These are phyloP conservation scores for Aspergillus hiratsukae DNA, from an alignment of 2,329 filamentous ascomycete genomes.

Conservation along the genomic window DNA sequence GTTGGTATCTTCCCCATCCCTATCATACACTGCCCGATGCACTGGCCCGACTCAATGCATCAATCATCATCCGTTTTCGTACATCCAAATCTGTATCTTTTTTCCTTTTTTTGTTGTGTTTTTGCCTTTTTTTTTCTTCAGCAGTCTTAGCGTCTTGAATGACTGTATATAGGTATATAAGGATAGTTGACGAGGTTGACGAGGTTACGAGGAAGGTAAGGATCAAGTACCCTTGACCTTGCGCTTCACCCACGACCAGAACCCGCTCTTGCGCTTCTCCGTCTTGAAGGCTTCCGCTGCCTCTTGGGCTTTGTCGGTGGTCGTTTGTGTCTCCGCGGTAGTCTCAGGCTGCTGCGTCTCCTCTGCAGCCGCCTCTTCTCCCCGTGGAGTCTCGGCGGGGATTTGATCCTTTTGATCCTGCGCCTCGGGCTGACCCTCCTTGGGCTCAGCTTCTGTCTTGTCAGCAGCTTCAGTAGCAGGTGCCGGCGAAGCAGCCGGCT, in stretches of 20 bases:
- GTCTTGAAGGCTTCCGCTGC: constrained; percentile 10
- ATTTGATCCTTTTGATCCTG: constrained; percentile 8
- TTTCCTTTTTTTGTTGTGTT: neutral
- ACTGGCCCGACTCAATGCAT: neutral
- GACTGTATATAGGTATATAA: constrained; percentile 1
- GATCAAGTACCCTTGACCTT: constrained; percentile 20
- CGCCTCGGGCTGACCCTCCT: neutral
- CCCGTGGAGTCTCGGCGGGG: constrained; percentile 4
- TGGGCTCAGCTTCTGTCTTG: neutral
- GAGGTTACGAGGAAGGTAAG: neutral
- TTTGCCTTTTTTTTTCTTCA: neutral
- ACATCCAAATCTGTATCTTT: neutral
- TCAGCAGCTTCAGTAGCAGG: constrained; percentile 1
- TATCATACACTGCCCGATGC: neutral
- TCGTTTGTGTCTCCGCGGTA: constrained; percentile 15
- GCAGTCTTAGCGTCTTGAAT: neutral
- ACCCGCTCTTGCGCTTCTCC: constrained; percentile 24
- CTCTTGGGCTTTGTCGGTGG: constrained; percentile 10
- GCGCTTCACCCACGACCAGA: constrained; percentile 26
- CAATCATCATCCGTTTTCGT: constrained; percentile 1
- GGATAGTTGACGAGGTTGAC: neutral
- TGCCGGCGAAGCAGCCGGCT: neutral
- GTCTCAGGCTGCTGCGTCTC: constrained; percentile 4
- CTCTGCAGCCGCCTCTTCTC: neutral
- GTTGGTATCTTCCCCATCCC: neutral